These are phyloP conservation scores for Dipteronia dyeriana DNA, from an alignment of 345 rosid species.

Conservation along the genomic window DNA sequence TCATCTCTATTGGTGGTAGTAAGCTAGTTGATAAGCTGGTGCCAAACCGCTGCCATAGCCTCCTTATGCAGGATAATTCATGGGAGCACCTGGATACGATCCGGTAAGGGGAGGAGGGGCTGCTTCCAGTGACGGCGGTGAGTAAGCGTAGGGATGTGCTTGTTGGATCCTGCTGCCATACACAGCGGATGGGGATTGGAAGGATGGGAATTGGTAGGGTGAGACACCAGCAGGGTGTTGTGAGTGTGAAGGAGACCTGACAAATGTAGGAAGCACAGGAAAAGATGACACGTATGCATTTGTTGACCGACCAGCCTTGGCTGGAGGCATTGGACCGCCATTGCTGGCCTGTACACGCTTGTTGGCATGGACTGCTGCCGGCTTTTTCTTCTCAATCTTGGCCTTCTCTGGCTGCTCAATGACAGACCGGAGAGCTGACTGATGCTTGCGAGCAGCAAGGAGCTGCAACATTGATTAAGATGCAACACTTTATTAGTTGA, in stretches of 20 bases:
- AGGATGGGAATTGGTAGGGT: slow-evolving; percentile 63
- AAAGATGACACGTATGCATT: slow-evolving; percentile 96
- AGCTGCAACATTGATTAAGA: slow-evolving; percentile 42
- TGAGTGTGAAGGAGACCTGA: slow-evolving; percentile 78
- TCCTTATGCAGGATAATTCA: slow-evolving; percentile 65
- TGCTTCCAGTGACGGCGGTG: too few relatives aligned
- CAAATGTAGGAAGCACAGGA: slow-evolving; percentile 67
- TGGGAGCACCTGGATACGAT: slow-evolving; percentile 55
- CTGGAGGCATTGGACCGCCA: slow-evolving; percentile 98
- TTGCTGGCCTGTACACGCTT: slow-evolving; percentile 85
- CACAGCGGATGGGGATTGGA: slow-evolving; percentile 35
- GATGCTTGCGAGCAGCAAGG: slow-evolving; percentile 86
- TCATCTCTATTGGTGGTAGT: slow-evolving; percentile 67
- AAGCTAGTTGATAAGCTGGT: slow-evolving; percentile 80
- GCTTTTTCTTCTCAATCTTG: slow-evolving; percentile 87
- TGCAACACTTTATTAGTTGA: background rate
- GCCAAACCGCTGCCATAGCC: slow-evolving; percentile 57
- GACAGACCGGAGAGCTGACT: slow-evolving; percentile 86
- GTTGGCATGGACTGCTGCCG: slow-evolving; percentile 82
- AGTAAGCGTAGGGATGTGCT: too few relatives aligned
- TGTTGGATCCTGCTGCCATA: too few relatives aligned
- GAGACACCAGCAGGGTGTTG: slow-evolving; percentile 65
- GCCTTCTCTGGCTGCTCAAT: slow-evolving; percentile 93
- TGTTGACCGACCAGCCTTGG: slow-evolving; percentile 90
- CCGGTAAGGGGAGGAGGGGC: slow-evolving; percentile 12